Conservation (phyloP, 345 rosid species). For the Xanthoceras sorbifolium region DNA sequence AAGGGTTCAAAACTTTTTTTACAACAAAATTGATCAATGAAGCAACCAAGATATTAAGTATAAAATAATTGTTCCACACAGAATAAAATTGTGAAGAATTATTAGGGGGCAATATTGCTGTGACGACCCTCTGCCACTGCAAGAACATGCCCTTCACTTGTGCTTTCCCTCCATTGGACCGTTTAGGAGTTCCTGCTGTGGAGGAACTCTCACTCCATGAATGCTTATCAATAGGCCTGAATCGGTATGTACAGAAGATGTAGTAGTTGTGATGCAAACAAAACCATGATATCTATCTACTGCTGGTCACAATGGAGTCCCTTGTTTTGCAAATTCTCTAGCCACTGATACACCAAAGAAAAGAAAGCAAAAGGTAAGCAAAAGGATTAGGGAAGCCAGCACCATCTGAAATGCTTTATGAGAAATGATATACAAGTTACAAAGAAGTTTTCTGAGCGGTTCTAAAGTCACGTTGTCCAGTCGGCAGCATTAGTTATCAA, state of each 20-base stretch:
- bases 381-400: not conserved
- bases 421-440: not conserved
- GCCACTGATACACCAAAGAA: slow-evolving; percentile 37
- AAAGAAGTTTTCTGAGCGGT: not conserved
- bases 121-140: not conserved
- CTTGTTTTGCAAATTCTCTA: slow-evolving; percentile 33
- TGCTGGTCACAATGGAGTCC: slow-evolving; percentile 19
- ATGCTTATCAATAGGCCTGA: slow-evolving; percentile 19
- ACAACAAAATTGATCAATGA: slow-evolving; percentile 20
- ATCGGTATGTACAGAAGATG: slow-evolving; percentile 27
- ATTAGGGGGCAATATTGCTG: not conserved
- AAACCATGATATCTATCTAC: not conserved
- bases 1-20: not conserved
- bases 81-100: slow-evolving; percentile 3
- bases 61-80: slow-evolving; percentile 2
- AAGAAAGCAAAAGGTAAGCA: not conserved
- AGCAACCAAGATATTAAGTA: not conserved
- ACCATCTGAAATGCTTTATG: not conserved
- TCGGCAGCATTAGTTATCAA: not conserved
- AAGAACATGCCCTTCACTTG: not conserved
- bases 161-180: not conserved
- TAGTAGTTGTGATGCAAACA: not conserved
- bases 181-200: not conserved
- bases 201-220: not conserved
- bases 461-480: not conserved